These are phyloP conservation scores for Fusarium nurragi DNA, from an alignment of 2,329 filamentous ascomycete genomes.

Conservation along the genomic window DNA sequence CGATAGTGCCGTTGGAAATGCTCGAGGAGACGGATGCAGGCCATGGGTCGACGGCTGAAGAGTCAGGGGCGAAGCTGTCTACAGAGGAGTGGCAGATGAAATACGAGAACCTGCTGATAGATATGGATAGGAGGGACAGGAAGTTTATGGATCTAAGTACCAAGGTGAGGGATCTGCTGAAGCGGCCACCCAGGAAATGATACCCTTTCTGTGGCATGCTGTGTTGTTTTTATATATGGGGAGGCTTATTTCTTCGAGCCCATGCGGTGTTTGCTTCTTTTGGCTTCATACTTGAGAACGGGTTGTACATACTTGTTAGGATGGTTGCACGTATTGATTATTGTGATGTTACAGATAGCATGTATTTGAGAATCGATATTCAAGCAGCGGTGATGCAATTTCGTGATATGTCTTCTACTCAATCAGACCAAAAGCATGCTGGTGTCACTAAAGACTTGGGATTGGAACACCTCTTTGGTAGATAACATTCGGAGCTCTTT, in stretches of 20 bases:
- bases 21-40: slow-evolving; percentile 50
- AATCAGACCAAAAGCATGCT: not conserved
- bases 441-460: no score
- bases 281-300: not conserved
- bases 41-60: slow-evolving; percentile 27
- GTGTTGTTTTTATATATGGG: not conserved
- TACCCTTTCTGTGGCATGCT: slow-evolving; percentile 19
- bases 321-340: not conserved
- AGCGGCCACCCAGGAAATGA: slow-evolving; percentile 31
- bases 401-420: not conserved
- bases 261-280: slow-evolving; percentile 5
- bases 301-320: not conserved
- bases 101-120: slow-evolving; percentile 67
- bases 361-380: not conserved
- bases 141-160: slow-evolving; percentile 57
- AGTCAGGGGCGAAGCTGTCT: slow-evolving; percentile 33
- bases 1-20: slow-evolving; percentile 55
- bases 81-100: slow-evolving; percentile 61
- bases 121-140: slow-evolving; percentile 67
- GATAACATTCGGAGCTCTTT: slow-evolving; percentile 17
- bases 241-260: not conserved
- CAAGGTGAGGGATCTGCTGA: slow-evolving; percentile 54
- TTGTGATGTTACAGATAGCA: not conserved
- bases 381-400: slow-evolving; percentile 5
- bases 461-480: not conserved